Percentiles rank a stretch among this genome's conserved stretches.
Conservation (phyloP, 169 alveolate species). For the Eimeria maxima region DNA sequence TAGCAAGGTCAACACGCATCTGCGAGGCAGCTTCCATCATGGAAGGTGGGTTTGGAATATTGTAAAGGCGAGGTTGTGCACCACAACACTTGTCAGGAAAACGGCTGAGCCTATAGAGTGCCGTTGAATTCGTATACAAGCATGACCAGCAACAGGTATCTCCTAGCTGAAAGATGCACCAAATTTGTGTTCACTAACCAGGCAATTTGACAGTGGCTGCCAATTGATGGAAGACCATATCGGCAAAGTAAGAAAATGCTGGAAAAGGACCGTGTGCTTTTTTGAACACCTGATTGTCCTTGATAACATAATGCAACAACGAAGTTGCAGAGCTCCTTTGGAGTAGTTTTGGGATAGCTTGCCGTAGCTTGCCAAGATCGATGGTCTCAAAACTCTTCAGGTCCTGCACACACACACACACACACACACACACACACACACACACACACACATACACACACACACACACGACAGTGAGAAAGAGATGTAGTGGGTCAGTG, state of each 20-base stretch:
- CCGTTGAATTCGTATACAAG: neutral
- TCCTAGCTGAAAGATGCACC: neutral
- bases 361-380: slow-evolving; percentile 75
- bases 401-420: slow-evolving; percentile 71
- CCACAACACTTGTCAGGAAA: neutral
- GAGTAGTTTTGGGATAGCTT: slow-evolving; percentile 57
- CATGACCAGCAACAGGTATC: neutral
- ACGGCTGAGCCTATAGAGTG: neutral
- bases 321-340: slow-evolving; percentile 60
- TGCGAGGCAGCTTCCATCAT: neutral
- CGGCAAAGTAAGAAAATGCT: slow-evolving; percentile 74
- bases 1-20: neutral
- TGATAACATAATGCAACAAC: slow-evolving; percentile 77
- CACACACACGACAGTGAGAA: neutral
- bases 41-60: neutral
- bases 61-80: neutral
- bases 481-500: neutral
- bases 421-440: too few species aligned
- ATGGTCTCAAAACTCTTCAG: slow-evolving; percentile 43
- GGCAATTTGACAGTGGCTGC: slow-evolving; percentile 76
- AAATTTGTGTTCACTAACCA: slow-evolving; percentile 26
- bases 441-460: too few species aligned
- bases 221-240: slow-evolving; percentile 37
- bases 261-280: slow-evolving; percentile 80
- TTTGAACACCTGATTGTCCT: slow-evolving; percentile 74